Conservation (phyloP, 495 filamentous ascomycete species). For the Cladorrhinum samala region DNA sequence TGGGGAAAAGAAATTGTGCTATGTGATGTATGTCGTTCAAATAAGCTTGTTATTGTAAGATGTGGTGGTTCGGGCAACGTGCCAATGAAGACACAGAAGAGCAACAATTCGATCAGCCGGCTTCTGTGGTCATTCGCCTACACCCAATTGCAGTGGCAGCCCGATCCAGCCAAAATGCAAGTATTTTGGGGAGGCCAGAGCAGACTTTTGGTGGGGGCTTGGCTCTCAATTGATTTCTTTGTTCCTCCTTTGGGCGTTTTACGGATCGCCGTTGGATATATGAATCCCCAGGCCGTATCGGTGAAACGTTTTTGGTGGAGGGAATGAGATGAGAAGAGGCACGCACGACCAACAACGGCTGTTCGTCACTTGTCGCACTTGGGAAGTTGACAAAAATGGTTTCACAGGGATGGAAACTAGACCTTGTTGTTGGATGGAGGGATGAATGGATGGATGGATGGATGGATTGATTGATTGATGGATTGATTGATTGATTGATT, state of each 20-base stretch:
- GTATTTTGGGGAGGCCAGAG: neutral
- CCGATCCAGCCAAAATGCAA: neutral
- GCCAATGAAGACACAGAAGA: conserved; percentile 15
- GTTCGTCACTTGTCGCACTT: neutral
- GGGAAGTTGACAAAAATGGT: neutral
- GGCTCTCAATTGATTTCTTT: neutral
- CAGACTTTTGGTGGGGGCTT: neutral
- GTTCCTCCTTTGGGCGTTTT: too few relatives aligned
- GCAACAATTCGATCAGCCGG: conserved; percentile 5
- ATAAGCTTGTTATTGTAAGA: conserved; percentile 12
- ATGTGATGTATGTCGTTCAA: conserved; percentile 13
- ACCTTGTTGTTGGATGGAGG: too few relatives aligned
- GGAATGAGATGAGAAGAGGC: too few relatives aligned
- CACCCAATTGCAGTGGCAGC: too few relatives aligned
- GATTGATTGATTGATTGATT: too few relatives aligned
- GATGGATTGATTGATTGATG: too few relatives aligned
- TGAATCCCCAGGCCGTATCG: neutral
- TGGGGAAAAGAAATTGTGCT: neutral
- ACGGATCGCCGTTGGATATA: too few relatives aligned
- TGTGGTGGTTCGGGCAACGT: conserved; percentile 2
- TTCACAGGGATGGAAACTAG: neutral
- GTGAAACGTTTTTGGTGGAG: neutral
- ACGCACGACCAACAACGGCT: neutral
- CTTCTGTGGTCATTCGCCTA: neutral
- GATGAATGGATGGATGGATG: too few relatives aligned